Evolutionary conservation across 257 asterid species (phyloP).

Genomic region (Plantago ovata): DNA sequence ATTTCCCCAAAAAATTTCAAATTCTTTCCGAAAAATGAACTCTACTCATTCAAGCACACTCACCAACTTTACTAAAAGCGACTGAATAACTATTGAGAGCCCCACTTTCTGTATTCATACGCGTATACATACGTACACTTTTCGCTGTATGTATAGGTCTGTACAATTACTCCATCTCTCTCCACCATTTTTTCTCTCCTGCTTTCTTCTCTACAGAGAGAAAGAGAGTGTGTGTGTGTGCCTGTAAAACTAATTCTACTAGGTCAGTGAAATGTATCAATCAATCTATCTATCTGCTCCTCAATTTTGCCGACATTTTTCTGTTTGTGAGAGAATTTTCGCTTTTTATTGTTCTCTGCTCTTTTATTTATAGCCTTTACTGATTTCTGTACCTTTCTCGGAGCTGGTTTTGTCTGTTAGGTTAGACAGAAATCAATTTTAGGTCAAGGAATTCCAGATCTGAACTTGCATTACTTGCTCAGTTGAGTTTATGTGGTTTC

Average conservation of each 20-base stretch:
- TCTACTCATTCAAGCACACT: neutral
- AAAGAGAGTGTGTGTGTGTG: constrained; percentile 19
- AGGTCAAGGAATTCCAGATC: constrained; percentile 63
- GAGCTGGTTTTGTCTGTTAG: neutral
- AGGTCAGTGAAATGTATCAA: constrained; percentile 25
- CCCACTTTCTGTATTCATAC: neutral
- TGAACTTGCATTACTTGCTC: constrained; percentile 39
- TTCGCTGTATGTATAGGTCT: too few relatives aligned
- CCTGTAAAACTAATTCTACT: constrained; percentile 42
- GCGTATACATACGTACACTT: constrained; percentile 14
- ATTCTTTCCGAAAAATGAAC: neutral
- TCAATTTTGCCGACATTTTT: constrained; percentile 15
- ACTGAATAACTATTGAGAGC: neutral
- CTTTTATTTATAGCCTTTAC: constrained; percentile 19
- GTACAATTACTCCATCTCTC: too few relatives aligned
- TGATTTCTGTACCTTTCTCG: constrained; percentile 17
- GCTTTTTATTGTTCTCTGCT: neutral
- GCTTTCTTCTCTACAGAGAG: constrained; percentile 17
- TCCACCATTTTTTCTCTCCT: neutral
- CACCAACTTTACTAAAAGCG: neutral
- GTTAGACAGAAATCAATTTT: constrained; percentile 19
- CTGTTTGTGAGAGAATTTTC: too few relatives aligned
- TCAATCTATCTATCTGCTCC: constrained; percentile 35
- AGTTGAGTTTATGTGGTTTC: constrained; percentile 15
- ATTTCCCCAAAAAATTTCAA: neutral